These are phyloP conservation scores for Venturia effusa DNA, from an alignment of 2,329 filamentous ascomycete species.

Conservation along the genomic window DNA sequence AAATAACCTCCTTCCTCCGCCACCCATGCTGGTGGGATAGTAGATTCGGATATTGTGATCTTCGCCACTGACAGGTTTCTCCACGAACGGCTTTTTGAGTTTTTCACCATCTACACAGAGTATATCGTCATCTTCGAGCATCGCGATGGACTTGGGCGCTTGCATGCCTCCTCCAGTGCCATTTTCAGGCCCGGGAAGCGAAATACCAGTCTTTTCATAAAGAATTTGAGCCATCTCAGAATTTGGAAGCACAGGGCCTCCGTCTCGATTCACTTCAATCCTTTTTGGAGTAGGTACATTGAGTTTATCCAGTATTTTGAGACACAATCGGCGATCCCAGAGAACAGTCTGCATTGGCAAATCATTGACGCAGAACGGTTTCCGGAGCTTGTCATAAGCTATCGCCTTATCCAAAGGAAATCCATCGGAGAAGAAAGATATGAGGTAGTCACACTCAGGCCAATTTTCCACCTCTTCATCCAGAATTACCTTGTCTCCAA, in stretches of 20 bases:
- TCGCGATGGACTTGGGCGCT: slow-evolving; percentile 58
- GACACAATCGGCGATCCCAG: slow-evolving; percentile 87
- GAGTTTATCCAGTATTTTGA: slow-evolving; percentile 79
- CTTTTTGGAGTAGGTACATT: slow-evolving; percentile 81
- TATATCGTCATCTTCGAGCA: slow-evolving; percentile 83
- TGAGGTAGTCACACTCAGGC: slow-evolving; percentile 91
- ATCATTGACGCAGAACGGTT: slow-evolving; percentile 96
- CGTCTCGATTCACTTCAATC: slow-evolving; percentile 85
- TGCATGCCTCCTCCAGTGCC: slow-evolving; percentile 49
- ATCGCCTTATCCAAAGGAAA: slow-evolving; percentile 97
- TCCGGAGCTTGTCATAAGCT: slow-evolving; percentile 82
- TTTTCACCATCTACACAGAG: slow-evolving; percentile 74
- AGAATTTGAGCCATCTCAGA: slow-evolving; percentile 71
- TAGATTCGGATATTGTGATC: slow-evolving; percentile 99
- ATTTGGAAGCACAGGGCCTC: slow-evolving; percentile 69
- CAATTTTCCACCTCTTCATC: slow-evolving; percentile 96
- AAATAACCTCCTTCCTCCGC: slow-evolving; percentile 85
- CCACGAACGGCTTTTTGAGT: slow-evolving; percentile 88
- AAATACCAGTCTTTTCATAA: slow-evolving; percentile 68
- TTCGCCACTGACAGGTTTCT: slow-evolving; percentile 96
- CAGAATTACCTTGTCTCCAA: slow-evolving; percentile 96
- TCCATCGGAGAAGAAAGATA: slow-evolving; percentile 96
- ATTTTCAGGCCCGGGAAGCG: slow-evolving; percentile 58
- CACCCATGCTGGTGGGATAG: slow-evolving; percentile 76
- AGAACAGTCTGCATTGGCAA: slow-evolving; percentile 93